phyloP scores from a whole-genome alignment of 2,329 filamentous ascomycete species.

The Penicillium palitans region DNA sequence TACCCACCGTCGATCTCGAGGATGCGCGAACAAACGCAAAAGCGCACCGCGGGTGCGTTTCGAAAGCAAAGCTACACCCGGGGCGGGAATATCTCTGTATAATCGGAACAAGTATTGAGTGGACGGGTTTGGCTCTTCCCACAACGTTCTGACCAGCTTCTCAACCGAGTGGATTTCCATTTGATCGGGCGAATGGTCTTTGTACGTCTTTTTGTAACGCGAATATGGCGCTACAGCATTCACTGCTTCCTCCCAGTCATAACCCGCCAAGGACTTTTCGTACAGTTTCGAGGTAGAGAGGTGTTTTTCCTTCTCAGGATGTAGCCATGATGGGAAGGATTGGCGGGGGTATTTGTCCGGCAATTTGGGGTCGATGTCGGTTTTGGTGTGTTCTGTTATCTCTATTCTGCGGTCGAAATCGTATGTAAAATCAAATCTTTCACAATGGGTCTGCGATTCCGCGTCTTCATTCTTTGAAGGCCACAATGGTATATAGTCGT shows the following conservation, averaged over 20 bases:
- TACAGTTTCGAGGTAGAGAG: slow-evolving; percentile 29
- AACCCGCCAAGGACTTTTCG: slow-evolving; percentile 21
- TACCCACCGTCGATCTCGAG: slow-evolving; percentile 37
- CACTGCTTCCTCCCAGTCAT: slow-evolving; percentile 32
- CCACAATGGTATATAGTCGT: slow-evolving; percentile 11
- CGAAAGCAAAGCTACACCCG: slow-evolving; percentile 54
- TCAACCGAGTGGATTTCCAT: slow-evolving; percentile 41
- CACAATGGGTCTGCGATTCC: slow-evolving; percentile 8
- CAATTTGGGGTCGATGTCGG: neutral
- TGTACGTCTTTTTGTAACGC: slow-evolving; percentile 36
- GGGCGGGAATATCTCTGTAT: slow-evolving; percentile 55
- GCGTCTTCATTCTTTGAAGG: slow-evolving; percentile 8
- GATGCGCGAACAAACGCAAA: slow-evolving; percentile 66
- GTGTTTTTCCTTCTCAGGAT: slow-evolving; percentile 22
- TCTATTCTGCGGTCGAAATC: slow-evolving; percentile 8
- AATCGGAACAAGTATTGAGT: slow-evolving; percentile 54
- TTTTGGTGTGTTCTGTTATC: neutral
- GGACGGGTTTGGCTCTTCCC: slow-evolving; percentile 42
- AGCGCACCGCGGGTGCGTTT: slow-evolving; percentile 60
- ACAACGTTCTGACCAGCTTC: slow-evolving; percentile 44
- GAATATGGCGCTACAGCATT: slow-evolving; percentile 40
- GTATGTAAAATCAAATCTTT: slow-evolving; percentile 11
- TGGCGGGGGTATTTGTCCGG: neutral
- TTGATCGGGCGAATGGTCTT: slow-evolving; percentile 28
- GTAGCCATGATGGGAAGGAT: slow-evolving; percentile 15